Base-by-base conservation (phyloP, 23 red algal species). In the Gracilaria domingensis region DNA sequence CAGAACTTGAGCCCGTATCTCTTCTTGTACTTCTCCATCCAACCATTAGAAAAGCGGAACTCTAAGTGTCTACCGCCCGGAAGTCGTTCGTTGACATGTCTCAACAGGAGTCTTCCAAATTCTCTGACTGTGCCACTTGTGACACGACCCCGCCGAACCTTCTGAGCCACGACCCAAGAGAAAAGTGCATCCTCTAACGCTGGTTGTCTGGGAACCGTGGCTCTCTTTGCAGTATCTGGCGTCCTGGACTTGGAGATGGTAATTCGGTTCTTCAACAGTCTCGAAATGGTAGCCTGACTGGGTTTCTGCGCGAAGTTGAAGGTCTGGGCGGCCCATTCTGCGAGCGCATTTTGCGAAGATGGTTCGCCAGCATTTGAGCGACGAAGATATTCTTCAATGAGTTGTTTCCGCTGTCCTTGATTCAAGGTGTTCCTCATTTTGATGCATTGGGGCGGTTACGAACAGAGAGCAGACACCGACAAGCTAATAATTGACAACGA, bases 101-200 rank as follows among this genome's bases (percentile, higher is more conserved):
- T 56, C 42, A 82, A 33, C 36, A 82, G 21, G 17, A 24, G 53
- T 44, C 58, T 45, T 56, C 54, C 87, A 16, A 77, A 77, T 13
- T 53, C 45, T 24, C 73, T 9, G 29, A 80, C 74, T 8, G 74
- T 90, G 4, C 49, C 57, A 20, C 76, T 74, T 24, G 53, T 80
- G 18, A 90, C 59, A 50, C 57, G 39, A 57, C 71, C 71, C 11
- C 74, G 51, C 12, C 58, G 87, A 48, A 56, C 26, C 21, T 90
- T 56, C 76, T 90, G 87, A 32, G 79, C 87, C 65, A 59, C 71
- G 62, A 90, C 59, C 75, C 87, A 90, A 34, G 48, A 57, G 48
- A 90, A 90, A 28, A 81, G 73, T 20, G 76, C 72, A 37, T 81
- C 58, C 39, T 90, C 87, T 26, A 90, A 75, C 0, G 57, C 87